Evolutionary conservation across 2,329 filamentous ascomycete genomes (phyloP).

Genomic region (Leptographium procerum): DNA sequence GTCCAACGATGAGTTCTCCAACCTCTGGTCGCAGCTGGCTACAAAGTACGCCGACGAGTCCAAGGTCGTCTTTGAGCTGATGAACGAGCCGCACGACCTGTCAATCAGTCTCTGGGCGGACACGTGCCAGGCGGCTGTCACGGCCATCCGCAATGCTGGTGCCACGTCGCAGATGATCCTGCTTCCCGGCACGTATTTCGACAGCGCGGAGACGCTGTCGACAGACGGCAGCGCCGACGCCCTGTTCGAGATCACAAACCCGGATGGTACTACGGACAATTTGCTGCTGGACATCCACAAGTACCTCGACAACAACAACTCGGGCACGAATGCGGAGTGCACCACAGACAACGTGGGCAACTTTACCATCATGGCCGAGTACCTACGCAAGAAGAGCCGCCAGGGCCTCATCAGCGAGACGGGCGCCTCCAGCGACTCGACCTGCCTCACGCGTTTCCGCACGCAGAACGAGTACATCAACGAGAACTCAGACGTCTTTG

Average conservation of each 20-base stretch:
- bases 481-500: slow-evolving; percentile 20
- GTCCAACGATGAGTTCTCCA: slow-evolving; percentile 47
- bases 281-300: slow-evolving; percentile 51
- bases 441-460: slow-evolving; percentile 21
- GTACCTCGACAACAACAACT: slow-evolving; percentile 47
- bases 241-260: slow-evolving; percentile 43
- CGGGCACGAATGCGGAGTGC: slow-evolving; percentile 39
- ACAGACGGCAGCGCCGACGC: slow-evolving; percentile 37
- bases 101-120: slow-evolving; percentile 46
- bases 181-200: slow-evolving; percentile 41
- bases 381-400: slow-evolving; percentile 22
- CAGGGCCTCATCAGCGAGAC: slow-evolving; percentile 25
- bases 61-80: slow-evolving; percentile 51
- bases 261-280: slow-evolving; percentile 42
- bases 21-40: slow-evolving; percentile 47
- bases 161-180: slow-evolving; percentile 53
- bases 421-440: slow-evolving; percentile 23
- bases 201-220: slow-evolving; percentile 24
- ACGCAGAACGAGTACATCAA: slow-evolving; percentile 21
- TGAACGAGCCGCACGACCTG: slow-evolving; percentile 58
- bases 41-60: slow-evolving; percentile 41
- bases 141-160: slow-evolving; percentile 51
- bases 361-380: slow-evolving; percentile 22
- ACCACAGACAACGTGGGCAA: slow-evolving; percentile 32
- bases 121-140: slow-evolving; percentile 51